A percentile compares a stretch with the other conserved stretches of the same genome.
These are phyloP conservation scores for Drechslera avenae DNA, from an alignment of 2,329 filamentous ascomycete species.

Conservation along the genomic window DNA sequence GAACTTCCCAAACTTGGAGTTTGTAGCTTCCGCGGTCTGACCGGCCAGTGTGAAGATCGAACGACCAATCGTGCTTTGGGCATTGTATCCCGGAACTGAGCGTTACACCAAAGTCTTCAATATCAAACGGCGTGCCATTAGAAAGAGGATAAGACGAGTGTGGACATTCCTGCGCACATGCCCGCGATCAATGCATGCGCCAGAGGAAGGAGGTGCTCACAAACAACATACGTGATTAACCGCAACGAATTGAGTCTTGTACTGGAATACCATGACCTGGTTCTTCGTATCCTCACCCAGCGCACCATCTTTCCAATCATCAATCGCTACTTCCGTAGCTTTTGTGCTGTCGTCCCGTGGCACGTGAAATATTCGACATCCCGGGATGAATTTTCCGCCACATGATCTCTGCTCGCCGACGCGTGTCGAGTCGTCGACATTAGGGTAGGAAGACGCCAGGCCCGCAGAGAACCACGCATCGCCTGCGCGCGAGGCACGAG, in stretches of 20 bases:
- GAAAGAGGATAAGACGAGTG: constrained; percentile 71
- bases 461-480: constrained; percentile 35
- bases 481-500: constrained; percentile 25
- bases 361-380: constrained; percentile 34
- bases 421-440: constrained; percentile 18
- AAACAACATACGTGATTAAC: constrained; percentile 67
- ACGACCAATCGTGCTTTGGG: constrained; percentile 73
- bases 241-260: constrained; percentile 68
- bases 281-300: constrained; percentile 49
- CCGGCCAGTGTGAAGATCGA: constrained; percentile 68
- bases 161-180: constrained; percentile 56
- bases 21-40: constrained; percentile 67
- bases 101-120: constrained; percentile 72
- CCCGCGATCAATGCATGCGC: not conserved
- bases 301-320: constrained; percentile 34
- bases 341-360: constrained; percentile 28
- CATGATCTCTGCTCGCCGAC: constrained; percentile 27
- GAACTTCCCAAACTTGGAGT: constrained; percentile 67
- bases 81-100: constrained; percentile 68
- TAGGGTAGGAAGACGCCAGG: constrained; percentile 23
- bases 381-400: constrained; percentile 16
- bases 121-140: constrained; percentile 67
- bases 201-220: too few species aligned
- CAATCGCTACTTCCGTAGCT: constrained; percentile 25
- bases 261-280: constrained; percentile 70